Evolutionary conservation across 345 rosid species (phyloP).

Genomic region (Cardamine resedifolia): DNA sequence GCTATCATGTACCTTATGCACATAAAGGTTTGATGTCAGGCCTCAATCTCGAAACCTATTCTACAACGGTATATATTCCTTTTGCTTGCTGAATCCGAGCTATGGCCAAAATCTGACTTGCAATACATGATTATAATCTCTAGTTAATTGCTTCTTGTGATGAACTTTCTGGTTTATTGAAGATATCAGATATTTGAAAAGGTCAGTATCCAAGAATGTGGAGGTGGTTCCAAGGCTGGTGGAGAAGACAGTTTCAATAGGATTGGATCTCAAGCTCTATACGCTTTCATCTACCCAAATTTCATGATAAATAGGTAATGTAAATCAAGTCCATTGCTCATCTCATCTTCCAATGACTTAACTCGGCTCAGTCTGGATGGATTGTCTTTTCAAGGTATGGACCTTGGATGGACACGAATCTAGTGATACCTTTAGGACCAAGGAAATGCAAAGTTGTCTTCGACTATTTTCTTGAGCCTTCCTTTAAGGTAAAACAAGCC

Average conservation of each 20-base stretch:
- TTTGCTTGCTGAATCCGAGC: not conserved
- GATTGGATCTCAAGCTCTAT: slow-evolving; percentile 76
- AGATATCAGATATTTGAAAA: slow-evolving; percentile 57
- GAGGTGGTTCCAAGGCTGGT: slow-evolving; percentile 47
- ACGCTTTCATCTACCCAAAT: slow-evolving; percentile 88
- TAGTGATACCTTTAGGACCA: slow-evolving; percentile 74
- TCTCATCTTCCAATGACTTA: not conserved
- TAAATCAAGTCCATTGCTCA: not conserved
- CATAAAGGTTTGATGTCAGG: slow-evolving; percentile 85
- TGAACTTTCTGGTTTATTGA: slow-evolving; percentile 1
- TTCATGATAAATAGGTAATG: slow-evolving; percentile 89
- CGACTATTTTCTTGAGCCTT: slow-evolving; percentile 76
- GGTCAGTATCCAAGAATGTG: slow-evolving; percentile 84
- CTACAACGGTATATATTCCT: slow-evolving; percentile 65
- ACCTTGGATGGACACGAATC: slow-evolving; percentile 98
- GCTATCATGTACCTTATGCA: slow-evolving; percentile 95
- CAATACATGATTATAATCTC: not conserved
- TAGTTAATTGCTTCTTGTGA: slow-evolving; percentile 7
- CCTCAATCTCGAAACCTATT: slow-evolving; percentile 73
- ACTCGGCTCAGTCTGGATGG: not conserved
- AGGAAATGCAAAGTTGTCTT: slow-evolving; percentile 74
- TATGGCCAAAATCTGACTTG: not conserved
- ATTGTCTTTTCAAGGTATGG: slow-evolving; percentile 57
- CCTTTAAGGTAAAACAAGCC: slow-evolving; percentile 49
- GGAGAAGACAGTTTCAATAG: slow-evolving; percentile 44